Evolutionary conservation across 202 grass and related monocot species (phyloP), one percentile per base, ranked within the genome.

Genomic region (Zoysia matrella): DNA sequence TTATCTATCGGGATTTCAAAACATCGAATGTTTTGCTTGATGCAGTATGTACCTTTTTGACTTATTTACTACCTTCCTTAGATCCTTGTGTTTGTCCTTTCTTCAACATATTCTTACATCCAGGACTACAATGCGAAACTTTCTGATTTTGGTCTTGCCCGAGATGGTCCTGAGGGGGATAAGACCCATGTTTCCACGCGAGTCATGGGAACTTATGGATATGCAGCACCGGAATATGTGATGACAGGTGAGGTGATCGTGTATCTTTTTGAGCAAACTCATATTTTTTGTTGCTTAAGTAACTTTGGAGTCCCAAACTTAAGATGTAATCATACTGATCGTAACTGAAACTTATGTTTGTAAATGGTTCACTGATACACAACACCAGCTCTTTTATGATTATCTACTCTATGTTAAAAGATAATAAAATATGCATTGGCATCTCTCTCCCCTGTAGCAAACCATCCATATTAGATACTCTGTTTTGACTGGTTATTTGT

Each of bases 181-280:
- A n/a, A n/a, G n/a, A n/a, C n/a, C n/a, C n/a, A n/a, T n/a, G n/a
- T n/a, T n/a, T n/a, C n/a, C n/a, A n/a, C n/a, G n/a, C n/a, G n/a
- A n/a, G n/a, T n/a, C n/a, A n/a, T n/a, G n/a, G n/a, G n/a, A n/a
- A n/a, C n/a, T n/a, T n/a, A n/a, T n/a, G n/a, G n/a, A n/a, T n/a
- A n/a, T n/a, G n/a, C n/a, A n/a, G n/a, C n/a, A n/a, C n/a, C n/a
- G n/a, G n/a, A n/a, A n/a, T n/a, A n/a, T n/a, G n/a, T n/a, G n/a
- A n/a, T n/a, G 91, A 94, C 91, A 74, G 91, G 91, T 91, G 74
- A 71, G 78, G 30, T 47, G 41, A 63, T 52, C 14, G 3, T 43
- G 14, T 53, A 53, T 39, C 39, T 66, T 78, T 53, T 67, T 52
- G 8, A 66, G 61, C 1, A n/a, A n/a, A n/a, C n/a, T n/a, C n/a